Evolutionary conservation across 371 early-diverging fungal genomes (phyloP).

Genomic region (Zopfochytrium polystomum): DNA sequence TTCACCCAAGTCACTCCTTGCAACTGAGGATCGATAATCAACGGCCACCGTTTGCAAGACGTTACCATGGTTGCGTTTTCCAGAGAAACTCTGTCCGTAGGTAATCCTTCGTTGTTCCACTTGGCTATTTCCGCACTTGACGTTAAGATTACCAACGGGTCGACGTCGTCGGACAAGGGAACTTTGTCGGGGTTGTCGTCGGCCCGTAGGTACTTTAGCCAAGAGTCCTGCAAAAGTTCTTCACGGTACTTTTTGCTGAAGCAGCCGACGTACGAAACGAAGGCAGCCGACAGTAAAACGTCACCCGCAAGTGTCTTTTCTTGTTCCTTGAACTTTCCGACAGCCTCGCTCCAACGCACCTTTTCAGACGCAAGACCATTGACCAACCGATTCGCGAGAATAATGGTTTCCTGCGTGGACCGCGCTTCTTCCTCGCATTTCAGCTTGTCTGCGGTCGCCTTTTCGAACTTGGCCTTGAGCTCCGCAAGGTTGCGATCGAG

Average conservation of each 20-base stretch:
- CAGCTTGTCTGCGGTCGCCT: conserved; percentile 61
- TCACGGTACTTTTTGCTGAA: conserved; percentile 61
- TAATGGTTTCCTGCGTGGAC: conserved; percentile 58
- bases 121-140: conserved; percentile 56
- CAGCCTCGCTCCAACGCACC: conserved; percentile 60
- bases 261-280: conserved; percentile 61
- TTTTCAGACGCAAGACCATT: conserved; percentile 62
- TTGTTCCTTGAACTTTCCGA: conserved; percentile 57
- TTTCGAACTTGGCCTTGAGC: conserved; percentile 58
- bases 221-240: conserved; percentile 54
- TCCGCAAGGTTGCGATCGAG: conserved; percentile 57
- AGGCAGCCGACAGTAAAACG: conserved; percentile 57
- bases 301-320: conserved; percentile 63
- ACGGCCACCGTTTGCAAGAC: conserved; percentile 61
- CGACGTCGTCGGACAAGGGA: conserved; percentile 51
- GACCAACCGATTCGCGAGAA: conserved; percentile 61
- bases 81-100: conserved; percentile 58
- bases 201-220: conserved; percentile 48
- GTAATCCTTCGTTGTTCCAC: conserved; percentile 65
- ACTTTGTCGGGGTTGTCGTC: conserved; percentile 43
- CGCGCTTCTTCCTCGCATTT: conserved; percentile 60
- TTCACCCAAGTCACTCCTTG: conserved; percentile 65
- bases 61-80: conserved; percentile 63
- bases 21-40: conserved; percentile 63
- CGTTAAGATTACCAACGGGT: conserved; percentile 56